phyloP scores from a whole-genome alignment of 2,329 filamentous ascomycete genomes.

The Gaeumannomyces tritici region DNA sequence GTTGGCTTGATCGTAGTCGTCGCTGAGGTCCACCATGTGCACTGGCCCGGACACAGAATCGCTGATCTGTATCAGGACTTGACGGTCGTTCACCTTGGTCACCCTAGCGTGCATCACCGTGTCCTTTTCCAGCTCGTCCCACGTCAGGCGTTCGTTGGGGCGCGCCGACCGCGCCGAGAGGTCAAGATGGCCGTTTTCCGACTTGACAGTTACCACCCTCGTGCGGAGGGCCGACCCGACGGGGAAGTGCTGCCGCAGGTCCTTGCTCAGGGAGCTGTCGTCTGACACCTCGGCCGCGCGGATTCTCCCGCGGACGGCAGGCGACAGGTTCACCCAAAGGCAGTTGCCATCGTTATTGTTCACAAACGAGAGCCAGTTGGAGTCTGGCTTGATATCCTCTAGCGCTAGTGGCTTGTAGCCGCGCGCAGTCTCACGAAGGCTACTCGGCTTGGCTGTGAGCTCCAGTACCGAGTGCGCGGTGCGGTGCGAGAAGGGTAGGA shows the following conservation, averaged over 20 bases:
- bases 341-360: slow-evolving; percentile 78
- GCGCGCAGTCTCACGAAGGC: slow-evolving; percentile 35
- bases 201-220: slow-evolving; percentile 65
- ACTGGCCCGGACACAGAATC: slow-evolving; percentile 72
- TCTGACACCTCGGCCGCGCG: slow-evolving; percentile 77
- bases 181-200: slow-evolving; percentile 66
- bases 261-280: slow-evolving; percentile 68
- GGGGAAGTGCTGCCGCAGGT: slow-evolving; percentile 74
- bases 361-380: slow-evolving; percentile 71
- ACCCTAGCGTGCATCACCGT: slow-evolving; percentile 77
- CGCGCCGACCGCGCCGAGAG: slow-evolving; percentile 63
- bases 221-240: slow-evolving; percentile 81
- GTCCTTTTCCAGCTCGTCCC: slow-evolving; percentile 65
- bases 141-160: slow-evolving; percentile 47
- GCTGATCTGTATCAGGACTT: slow-evolving; percentile 77
- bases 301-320: slow-evolving; percentile 77
- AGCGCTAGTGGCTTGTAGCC: slow-evolving; percentile 49
- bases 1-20: slow-evolving; percentile 77
- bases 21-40: slow-evolving; percentile 71
- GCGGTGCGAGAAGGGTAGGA: slow-evolving; percentile 83
- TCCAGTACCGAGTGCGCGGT: slow-evolving; percentile 77
- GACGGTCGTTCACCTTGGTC: slow-evolving; percentile 75
- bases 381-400: slow-evolving; percentile 62
- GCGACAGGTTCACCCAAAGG: slow-evolving; percentile 86
- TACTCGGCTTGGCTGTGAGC: slow-evolving; percentile 69